These are phyloP conservation scores for Candida sakaeoensis DNA, from an alignment of 805 yeast genomes.

Conservation along the genomic window DNA sequence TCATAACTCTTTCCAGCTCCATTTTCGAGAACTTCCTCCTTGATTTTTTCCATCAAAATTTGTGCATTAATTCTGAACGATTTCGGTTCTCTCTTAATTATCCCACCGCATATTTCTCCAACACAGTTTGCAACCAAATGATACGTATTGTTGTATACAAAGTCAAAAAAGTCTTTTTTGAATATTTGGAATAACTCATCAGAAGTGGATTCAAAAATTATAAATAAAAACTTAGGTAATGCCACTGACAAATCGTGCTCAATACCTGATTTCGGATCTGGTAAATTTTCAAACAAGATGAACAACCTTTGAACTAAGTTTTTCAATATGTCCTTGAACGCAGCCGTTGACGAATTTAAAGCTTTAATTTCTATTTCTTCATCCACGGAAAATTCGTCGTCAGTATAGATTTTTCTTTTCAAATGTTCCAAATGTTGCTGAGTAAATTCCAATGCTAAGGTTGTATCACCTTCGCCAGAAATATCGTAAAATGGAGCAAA, in stretches of 20 bases:
- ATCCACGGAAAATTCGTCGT: constrained; percentile 33
- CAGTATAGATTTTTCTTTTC: constrained; percentile 36
- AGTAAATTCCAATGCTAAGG: constrained; percentile 51
- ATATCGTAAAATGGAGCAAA: constrained; percentile 71
- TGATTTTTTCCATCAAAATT: constrained; percentile 49
- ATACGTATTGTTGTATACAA: constrained; percentile 55
- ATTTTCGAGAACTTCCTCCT: constrained; percentile 66
- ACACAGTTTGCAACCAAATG: constrained; percentile 62
- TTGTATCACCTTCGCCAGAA: constrained; percentile 39
- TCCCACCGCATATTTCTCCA: constrained; percentile 68
- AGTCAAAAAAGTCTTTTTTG: constrained; percentile 48
- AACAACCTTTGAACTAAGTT: constrained; percentile 58
- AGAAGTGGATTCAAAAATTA: constrained; percentile 55
- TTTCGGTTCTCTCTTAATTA: constrained; percentile 62
- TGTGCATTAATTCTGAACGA: constrained; percentile 41
- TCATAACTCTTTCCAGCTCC: constrained; percentile 75
- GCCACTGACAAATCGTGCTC: constrained; percentile 44
- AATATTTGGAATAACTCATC: constrained; percentile 49
- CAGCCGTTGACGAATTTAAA: constrained; percentile 66
- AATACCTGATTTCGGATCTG: constrained; percentile 52
- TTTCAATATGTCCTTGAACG: constrained; percentile 58
- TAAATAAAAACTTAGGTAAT: constrained; percentile 34
- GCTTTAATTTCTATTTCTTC: constrained; percentile 50
- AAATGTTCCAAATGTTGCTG: constrained; percentile 59
- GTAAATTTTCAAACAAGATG: constrained; percentile 62